Evolutionary conservation across 345 rosid genomes (phyloP).

Genomic region (Lenwebbia sp.): DNA sequence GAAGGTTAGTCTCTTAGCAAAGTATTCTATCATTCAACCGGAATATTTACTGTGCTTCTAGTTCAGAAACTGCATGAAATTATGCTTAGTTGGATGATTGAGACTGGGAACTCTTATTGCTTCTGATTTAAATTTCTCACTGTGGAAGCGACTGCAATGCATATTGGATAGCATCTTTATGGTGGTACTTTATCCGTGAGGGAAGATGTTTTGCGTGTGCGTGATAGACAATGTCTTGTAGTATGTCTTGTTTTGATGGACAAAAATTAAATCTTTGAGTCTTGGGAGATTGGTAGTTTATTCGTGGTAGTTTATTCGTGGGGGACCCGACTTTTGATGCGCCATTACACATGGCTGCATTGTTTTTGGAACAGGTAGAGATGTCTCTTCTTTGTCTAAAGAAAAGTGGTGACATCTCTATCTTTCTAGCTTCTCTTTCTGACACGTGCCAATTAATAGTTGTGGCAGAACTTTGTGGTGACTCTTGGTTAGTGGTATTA

Average conservation of each 20-base stretch:
- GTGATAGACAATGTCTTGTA: neutral
- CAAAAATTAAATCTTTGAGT: neutral
- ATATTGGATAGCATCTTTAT: neutral
- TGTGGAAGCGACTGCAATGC: neutral
- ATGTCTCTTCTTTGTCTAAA: neutral
- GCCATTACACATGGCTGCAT: neutral
- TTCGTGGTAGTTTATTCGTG: neutral
- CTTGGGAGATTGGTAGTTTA: neutral
- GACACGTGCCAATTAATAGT: neutral
- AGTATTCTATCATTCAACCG: neutral
- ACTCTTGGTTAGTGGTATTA: neutral
- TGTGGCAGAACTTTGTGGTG: neutral
- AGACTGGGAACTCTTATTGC: neutral
- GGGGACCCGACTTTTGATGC: neutral
- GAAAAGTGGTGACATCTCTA: neutral
- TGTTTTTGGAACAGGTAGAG: neutral
- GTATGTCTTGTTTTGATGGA: neutral
- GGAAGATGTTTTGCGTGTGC: neutral
- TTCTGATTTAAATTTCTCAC: neutral
- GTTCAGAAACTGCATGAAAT: neutral
- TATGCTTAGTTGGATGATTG: neutral
- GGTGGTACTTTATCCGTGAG: neutral
- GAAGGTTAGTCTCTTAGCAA: slow-evolving; percentile 45
- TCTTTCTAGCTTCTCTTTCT: neutral
- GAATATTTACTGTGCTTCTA: neutral